Percentiles rank a stretch among this genome's conserved stretches.
Evolutionary conservation across 2,329 filamentous ascomycete genomes (phyloP).

Genomic region (Pseudohalonectria lignicola): DNA sequence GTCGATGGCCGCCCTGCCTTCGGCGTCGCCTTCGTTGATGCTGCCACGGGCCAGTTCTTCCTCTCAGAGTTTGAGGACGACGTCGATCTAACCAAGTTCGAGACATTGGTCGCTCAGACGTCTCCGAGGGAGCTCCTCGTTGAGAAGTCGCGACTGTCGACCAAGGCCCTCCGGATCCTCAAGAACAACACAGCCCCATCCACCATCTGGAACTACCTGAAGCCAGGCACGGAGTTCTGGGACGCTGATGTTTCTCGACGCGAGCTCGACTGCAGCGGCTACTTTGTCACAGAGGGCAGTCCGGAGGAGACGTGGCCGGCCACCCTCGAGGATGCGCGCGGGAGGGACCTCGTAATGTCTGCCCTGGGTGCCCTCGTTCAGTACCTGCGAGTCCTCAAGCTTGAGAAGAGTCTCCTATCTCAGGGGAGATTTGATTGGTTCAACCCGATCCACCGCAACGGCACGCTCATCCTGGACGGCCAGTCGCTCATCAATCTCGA

Average conservation of each 20-base stretch:
- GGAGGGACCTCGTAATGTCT: constrained; percentile 80
- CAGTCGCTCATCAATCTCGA: constrained; percentile 98
- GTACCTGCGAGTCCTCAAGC: constrained; percentile 77
- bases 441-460: constrained; percentile 81
- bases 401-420: constrained; percentile 77
- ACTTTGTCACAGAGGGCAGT: constrained; percentile 53
- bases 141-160: constrained; percentile 77
- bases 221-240: constrained; percentile 83
- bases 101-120: constrained; percentile 91
- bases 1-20: constrained; percentile 67
- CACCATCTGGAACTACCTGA: constrained; percentile 91
- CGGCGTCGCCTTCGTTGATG: constrained; percentile 88
- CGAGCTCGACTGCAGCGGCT: constrained; percentile 69
- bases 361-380: constrained; percentile 81
- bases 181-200: constrained; percentile 92
- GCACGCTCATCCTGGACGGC: constrained; percentile 84
- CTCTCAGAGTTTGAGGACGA: constrained; percentile 90
- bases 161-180: constrained; percentile 82
- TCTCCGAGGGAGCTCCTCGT: constrained; percentile 79
- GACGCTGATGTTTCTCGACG: constrained; percentile 70
- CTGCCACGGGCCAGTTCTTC: constrained; percentile 90
- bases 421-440: constrained; percentile 89
- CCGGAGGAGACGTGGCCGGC: constrained; percentile 64
- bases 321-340: constrained; percentile 56
- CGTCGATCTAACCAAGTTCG: constrained; percentile 87